Evolutionary conservation across 2,329 filamentous ascomycete genomes (phyloP).

Genomic region (Colletotrichum sp.): DNA sequence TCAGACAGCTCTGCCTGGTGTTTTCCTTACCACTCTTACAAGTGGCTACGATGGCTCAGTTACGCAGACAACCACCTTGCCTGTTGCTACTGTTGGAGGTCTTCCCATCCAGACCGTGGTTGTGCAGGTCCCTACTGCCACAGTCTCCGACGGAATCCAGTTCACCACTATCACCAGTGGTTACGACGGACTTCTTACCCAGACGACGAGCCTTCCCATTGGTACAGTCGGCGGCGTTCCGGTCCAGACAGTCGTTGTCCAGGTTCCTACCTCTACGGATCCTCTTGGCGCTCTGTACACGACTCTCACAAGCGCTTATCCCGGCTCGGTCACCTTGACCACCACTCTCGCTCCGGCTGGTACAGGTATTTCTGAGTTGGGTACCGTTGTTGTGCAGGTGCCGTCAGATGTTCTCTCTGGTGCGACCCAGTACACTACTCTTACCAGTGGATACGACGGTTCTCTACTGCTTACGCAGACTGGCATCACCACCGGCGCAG

Average conservation of each 20-base stretch:
- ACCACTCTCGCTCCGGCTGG: background rate
- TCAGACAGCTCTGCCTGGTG: background rate
- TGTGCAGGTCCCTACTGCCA: background rate
- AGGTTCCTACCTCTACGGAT: background rate
- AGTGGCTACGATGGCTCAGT: background rate
- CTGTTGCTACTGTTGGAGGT: background rate
- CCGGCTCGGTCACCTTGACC: background rate
- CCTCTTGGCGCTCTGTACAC: background rate
- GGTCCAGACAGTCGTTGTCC: background rate
- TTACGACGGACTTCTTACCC: background rate
- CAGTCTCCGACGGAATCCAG: background rate
- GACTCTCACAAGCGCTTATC: background rate
- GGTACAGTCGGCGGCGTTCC: background rate
- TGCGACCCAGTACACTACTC: background rate
- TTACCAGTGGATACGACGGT: background rate
- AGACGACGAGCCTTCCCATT: background rate
- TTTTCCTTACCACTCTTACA: background rate
- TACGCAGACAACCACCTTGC: background rate
- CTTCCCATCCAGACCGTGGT: background rate
- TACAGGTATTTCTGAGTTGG: background rate
- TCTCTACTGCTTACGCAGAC: background rate
- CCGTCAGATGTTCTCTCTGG: background rate
- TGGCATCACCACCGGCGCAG: background rate
- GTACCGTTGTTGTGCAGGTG: background rate
- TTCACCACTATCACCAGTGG: background rate